Evolutionary conservation across 2,329 filamentous ascomycete genomes (phyloP), one percentile per base, ranked within the genome.

Genomic region (Stachybotrys elegans): DNA sequence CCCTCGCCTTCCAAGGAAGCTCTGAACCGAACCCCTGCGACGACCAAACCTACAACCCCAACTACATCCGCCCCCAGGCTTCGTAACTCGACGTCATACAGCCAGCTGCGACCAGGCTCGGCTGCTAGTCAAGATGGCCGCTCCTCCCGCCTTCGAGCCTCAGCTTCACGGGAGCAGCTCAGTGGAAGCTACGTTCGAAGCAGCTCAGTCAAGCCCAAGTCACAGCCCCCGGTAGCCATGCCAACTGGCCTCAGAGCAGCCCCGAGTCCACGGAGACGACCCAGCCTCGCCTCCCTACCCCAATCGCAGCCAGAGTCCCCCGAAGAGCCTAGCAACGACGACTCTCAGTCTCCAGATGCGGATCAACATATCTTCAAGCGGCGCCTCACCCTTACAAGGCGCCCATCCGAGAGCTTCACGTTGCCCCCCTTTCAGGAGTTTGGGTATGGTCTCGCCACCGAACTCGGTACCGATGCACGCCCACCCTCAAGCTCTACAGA

Each of bases 101-200:
- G 54, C 13, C 40, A 42, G 11, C 31, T 42, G 16, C 40, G 40
- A 17, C 16, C 29, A 27, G 53, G 43, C 42, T 41, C 51, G 7
- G 44, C 49, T 6, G 51, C 44, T 34, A n/a, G n/a, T n/a, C 55
- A 54, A 17, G 63, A 67, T 22, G 49, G 70, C 35, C 63, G 63
- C 46, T 65, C 63, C 37, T 66, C 69, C 14, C 67, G 67, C 43
- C 59, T 73, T 12, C 66, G 70, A 22, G 47, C 64, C 21, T 56
- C 66, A n/a, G 43, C 65, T 37, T 71, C 72, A 4, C 61, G 67
- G 43, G 64, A 65, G 46, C 68, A 62, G 47, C 57, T 71, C 27
- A 59, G 58, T 19, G 43, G 58, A 5, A 52, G 51, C 40, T 45
- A 52, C 35, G 52, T 47, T 43, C 54, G 56, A 40, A 53, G 45